phyloP scores from a whole-genome alignment of 768 basidiomycete species.

The Sporobolomyces pararoseus region DNA sequence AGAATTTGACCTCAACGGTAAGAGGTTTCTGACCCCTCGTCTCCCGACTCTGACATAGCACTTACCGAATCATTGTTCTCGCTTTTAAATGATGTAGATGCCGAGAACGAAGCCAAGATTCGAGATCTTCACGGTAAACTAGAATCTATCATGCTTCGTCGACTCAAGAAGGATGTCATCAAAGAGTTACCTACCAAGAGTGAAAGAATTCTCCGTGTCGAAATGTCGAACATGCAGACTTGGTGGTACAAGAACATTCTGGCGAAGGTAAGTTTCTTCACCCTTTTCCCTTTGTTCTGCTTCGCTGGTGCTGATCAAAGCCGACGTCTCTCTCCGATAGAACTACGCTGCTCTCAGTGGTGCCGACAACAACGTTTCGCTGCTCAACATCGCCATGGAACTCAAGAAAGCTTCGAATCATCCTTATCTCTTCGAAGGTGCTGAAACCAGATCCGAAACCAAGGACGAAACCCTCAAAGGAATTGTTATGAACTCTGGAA shows the following conservation, averaged over 20 bases:
- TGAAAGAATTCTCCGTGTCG: slow-evolving; percentile 92
- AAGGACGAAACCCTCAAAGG: slow-evolving; percentile 84
- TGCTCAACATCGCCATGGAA: slow-evolving; percentile 99
- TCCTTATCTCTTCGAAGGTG: slow-evolving; percentile 95
- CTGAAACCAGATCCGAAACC: slow-evolving; percentile 63
- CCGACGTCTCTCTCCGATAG: slow-evolving; percentile 51
- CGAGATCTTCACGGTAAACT: slow-evolving; percentile 91
- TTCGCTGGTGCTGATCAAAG: background rate
- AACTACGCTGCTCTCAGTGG: slow-evolving; percentile 86
- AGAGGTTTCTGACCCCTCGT: background rate
- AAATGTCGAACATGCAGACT: slow-evolving; percentile 75
- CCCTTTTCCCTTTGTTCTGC: slow-evolving; percentile 19
- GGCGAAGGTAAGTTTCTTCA: slow-evolving; percentile 63
- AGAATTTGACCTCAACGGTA: slow-evolving; percentile 83
- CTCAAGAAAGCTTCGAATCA: slow-evolving; percentile 93
- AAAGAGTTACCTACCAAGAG: slow-evolving; percentile 96
- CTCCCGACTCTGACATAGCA: background rate
- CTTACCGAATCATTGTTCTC: background rate
- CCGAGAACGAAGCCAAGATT: slow-evolving; percentile 71
- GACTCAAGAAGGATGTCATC: slow-evolving; percentile 91
- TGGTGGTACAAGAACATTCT: slow-evolving; percentile 99
- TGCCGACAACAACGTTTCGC: slow-evolving; percentile 79
- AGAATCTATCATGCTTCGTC: slow-evolving; percentile 86
- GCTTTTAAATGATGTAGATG: slow-evolving; percentile 54
- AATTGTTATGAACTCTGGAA: slow-evolving; percentile 97